Evolutionary conservation across 345 rosid genomes (phyloP), one percentile per base, ranked within the genome.

Genomic region (Dovyalis caffra): DNA sequence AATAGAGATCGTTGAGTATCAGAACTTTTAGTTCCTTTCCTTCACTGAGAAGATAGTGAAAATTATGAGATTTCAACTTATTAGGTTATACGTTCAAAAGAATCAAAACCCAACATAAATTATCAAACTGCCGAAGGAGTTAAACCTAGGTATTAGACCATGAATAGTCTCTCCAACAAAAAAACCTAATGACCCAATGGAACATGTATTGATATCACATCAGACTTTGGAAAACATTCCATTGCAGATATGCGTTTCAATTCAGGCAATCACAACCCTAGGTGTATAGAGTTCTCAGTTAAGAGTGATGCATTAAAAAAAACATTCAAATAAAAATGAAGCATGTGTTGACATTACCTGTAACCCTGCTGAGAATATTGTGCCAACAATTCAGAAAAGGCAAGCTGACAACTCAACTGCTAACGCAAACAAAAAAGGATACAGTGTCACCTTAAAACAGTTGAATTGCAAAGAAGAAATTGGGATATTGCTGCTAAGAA

Each of bases 331-430:
- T 6, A 40, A 66, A 62, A 70, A 72, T 16, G 32, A 3, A n/a
- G 29, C 21, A 73, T 21, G 23, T 37, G 31, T 68, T 77, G 40
- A 76, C 33, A 76, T 77, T 82, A 93, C 99, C 98, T 90, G 87
- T 91, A 95, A 56, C 91, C 88, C 64, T 70, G 87, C 76, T 82
- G 86, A 33, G 90, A 81, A 76, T 91, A 95, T 64, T 89, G 91
- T 58, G 82, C 86, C 82, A 85, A 43, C 80, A 95, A 78, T 77
- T 91, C 94, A 73, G 91, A 86, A 83, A 95, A 92, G 71, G 93
- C 91, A 84, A 88, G 90, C 82, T 85, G 96, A 70, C 78, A 72
- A 75, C 79, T 87, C 83, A 95, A 81, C 98, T 95, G 89, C 76
- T 74, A 79, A 78, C 71, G 86, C 49, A 67, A 72, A 83, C 47